These are phyloP conservation scores for Scedosporium minutisporum DNA, from an alignment of 2,329 filamentous ascomycete species.

Conservation along the genomic window DNA sequence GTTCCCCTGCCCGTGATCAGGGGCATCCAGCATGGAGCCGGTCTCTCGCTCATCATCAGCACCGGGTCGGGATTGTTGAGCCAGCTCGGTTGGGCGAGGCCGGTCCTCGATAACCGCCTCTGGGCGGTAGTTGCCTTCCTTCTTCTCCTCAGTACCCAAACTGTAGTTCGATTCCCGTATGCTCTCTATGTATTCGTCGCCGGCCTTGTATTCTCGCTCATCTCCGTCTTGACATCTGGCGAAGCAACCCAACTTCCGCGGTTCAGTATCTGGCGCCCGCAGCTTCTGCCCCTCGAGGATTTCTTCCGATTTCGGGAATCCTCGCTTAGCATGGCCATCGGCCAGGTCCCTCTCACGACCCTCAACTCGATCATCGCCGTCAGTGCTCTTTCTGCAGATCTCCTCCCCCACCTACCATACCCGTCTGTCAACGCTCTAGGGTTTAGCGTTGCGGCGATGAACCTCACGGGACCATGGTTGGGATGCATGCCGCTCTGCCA, in stretches of 20 bases:
- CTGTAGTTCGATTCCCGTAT: conserved; percentile 61
- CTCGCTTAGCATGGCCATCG: conserved; percentile 55
- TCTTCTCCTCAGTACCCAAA: conserved; percentile 57
- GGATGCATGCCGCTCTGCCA: conserved; percentile 94
- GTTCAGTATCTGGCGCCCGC: conserved; percentile 52
- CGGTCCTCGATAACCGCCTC: conserved; percentile 66
- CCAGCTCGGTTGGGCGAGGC: conserved; percentile 57
- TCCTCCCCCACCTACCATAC: conserved; percentile 58
- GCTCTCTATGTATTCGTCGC: conserved; percentile 62
- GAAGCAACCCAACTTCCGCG: conserved; percentile 32
- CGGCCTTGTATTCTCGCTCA: conserved; percentile 55
- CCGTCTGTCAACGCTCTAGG: conserved; percentile 71
- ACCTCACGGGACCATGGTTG: conserved; percentile 79
- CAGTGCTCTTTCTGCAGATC: conserved; percentile 64
- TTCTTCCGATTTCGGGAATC: conserved; percentile 18
- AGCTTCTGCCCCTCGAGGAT: conserved; percentile 18
- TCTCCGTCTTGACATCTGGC: conserved; percentile 22
- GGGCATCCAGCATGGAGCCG: conserved; percentile 89
- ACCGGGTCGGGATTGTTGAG: conserved; percentile 61
- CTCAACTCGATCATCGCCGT: conserved; percentile 91
- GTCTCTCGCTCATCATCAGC: conserved; percentile 70
- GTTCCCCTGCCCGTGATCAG: conserved; percentile 85
- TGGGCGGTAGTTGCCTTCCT: conserved; percentile 70
- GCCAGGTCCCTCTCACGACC: conserved; percentile 82
- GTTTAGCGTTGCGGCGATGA: conserved; percentile 73